phyloP scores from a whole-genome alignment of 768 basidiomycete species.

The Brasilioporus rufonigricans region DNA sequence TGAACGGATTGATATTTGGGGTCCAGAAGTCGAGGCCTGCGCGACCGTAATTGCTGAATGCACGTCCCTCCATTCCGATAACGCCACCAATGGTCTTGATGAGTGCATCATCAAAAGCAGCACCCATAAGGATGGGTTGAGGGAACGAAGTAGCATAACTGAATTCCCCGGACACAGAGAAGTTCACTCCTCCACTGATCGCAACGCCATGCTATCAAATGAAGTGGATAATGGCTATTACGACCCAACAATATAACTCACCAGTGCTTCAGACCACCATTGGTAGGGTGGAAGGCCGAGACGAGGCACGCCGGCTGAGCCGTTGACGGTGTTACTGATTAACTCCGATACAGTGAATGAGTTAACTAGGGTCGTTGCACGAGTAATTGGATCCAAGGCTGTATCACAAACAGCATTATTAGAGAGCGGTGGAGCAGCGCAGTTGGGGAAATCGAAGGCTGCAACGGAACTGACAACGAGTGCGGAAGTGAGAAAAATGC shows the following conservation, averaged over 20 bases:
- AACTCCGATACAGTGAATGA: slow-evolving; percentile 52
- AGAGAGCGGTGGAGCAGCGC: slow-evolving; percentile 43
- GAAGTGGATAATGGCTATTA: not conserved
- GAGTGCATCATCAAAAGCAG: slow-evolving; percentile 54
- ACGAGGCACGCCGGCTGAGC: slow-evolving; percentile 46
- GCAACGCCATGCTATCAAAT: slow-evolving; percentile 53
- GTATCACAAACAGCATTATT: slow-evolving; percentile 48
- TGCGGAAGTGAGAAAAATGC: not conserved
- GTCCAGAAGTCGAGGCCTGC: slow-evolving; percentile 58
- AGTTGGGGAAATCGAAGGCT: slow-evolving; percentile 47
- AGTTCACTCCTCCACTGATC: slow-evolving; percentile 48
- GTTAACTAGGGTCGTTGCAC: slow-evolving; percentile 49
- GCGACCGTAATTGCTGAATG: slow-evolving; percentile 53
- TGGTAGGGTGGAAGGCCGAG: slow-evolving; percentile 56
- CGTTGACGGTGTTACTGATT: slow-evolving; percentile 49
- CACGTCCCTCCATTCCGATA: slow-evolving; percentile 56
- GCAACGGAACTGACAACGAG: not conserved
- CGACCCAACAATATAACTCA: slow-evolving; percentile 22
- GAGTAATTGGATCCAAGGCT: slow-evolving; percentile 40
- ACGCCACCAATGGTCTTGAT: slow-evolving; percentile 48
- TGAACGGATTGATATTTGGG: slow-evolving; percentile 53
- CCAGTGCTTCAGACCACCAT: slow-evolving; percentile 63
- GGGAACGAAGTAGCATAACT: slow-evolving; percentile 60
- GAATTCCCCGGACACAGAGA: slow-evolving; percentile 48
- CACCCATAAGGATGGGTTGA: slow-evolving; percentile 51